Conservation (phyloP, 192 early-diverging fungal species). For the Diversispora eburnea region DNA sequence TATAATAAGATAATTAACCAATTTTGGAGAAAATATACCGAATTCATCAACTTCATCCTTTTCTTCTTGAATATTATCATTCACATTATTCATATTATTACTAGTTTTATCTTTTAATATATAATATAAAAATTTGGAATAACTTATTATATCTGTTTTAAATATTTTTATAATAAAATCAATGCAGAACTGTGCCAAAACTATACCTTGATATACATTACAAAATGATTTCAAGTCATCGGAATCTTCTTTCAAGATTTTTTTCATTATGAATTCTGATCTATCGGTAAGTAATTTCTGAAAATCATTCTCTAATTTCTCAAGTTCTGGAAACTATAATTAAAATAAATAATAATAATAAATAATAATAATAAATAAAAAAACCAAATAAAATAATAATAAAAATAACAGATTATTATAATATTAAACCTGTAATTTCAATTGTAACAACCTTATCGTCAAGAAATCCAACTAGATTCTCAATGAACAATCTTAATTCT, state of each 20-base stretch:
- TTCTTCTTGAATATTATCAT: background rate
- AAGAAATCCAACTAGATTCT: conserved; percentile 50
- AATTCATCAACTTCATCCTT: conserved; percentile 40
- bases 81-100: background rate
- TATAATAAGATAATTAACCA: too few relatives aligned
- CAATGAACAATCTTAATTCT: conserved; percentile 42
- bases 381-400: conserved; percentile 3
- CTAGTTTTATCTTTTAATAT: background rate
- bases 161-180: background rate
- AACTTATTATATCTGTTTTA: background rate
- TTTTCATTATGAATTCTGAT: conserved; percentile 33
- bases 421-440: background rate
- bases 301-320: conserved; percentile 48
- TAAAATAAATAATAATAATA: background rate
- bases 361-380: background rate
- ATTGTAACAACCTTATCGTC: conserved; percentile 46
- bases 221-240: conserved; percentile 27
- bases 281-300: conserved; percentile 34
- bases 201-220: background rate
- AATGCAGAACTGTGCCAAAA: background rate
- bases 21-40: conserved; percentile 17
- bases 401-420: conserved; percentile 1
- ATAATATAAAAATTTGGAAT: background rate
- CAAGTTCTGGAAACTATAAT: conserved; percentile 46
- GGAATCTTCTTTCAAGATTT: conserved; percentile 43